Evolutionary conservation across 495 filamentous ascomycete genomes (phyloP).

Genomic region (Podospora pseudoanserina): DNA sequence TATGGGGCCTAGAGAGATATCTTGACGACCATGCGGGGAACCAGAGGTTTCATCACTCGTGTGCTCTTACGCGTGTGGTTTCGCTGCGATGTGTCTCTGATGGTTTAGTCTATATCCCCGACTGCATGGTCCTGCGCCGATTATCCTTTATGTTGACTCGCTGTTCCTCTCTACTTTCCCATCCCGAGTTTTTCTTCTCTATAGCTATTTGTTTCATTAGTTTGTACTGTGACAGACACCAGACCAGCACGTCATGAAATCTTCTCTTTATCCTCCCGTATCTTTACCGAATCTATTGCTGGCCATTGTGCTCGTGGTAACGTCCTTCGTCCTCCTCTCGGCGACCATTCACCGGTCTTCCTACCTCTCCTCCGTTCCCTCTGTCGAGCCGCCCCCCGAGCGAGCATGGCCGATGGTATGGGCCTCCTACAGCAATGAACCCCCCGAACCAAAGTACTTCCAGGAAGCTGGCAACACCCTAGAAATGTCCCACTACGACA

Average conservation of each 20-base stretch:
- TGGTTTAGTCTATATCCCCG: not conserved
- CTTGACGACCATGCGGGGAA: not conserved
- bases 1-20: not conserved
- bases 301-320: not conserved
- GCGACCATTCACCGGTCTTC: not conserved
- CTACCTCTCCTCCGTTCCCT: not conserved
- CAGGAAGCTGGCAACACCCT: conserved; percentile 55
- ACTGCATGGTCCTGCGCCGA: not conserved
- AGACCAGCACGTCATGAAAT: not conserved
- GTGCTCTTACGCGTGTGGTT: not conserved
- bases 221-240: not conserved
- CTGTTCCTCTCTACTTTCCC: not conserved
- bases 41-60: not conserved
- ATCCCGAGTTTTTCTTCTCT: not conserved
- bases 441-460: conserved; percentile 44
- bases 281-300: not conserved
- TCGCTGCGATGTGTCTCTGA: not conserved
- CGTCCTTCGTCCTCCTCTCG: not conserved
- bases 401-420: not conserved
- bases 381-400: not conserved
- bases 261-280: not conserved
- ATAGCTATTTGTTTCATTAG: not conserved
- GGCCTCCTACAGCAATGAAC: not conserved
- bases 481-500: conserved; percentile 67
- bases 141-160: not conserved